phyloP scores from a whole-genome alignment of 495 filamentous ascomycete species.

The Hypoxylon lienhwacheense region DNA sequence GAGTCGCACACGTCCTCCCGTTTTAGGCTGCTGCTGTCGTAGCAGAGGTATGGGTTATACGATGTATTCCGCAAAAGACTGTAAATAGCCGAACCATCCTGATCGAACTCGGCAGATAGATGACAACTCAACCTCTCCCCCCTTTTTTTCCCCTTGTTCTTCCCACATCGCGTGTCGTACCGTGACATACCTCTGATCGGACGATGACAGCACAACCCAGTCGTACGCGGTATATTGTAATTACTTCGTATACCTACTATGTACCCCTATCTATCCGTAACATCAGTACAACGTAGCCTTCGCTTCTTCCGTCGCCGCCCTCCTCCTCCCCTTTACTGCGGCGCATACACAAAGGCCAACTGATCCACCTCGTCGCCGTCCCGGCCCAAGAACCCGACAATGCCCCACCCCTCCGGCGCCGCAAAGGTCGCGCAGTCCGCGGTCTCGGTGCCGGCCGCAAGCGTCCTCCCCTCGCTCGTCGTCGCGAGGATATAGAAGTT shows the following conservation, averaged over 20 bases:
- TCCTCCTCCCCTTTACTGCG: too few relatives aligned
- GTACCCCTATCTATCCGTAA: too few relatives aligned
- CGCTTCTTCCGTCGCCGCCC: too few relatives aligned
- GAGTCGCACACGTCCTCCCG: neutral
- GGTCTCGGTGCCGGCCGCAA: slow-evolving; percentile 54
- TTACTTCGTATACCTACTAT: too few relatives aligned
- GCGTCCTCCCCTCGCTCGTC: slow-evolving; percentile 53
- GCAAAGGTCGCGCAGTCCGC: slow-evolving; percentile 51
- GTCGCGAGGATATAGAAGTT: slow-evolving; percentile 61
- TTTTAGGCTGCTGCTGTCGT: slow-evolving; percentile 30
- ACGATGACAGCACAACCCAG: too few relatives aligned
- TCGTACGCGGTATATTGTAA: too few relatives aligned
- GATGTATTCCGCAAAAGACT: too few relatives aligned
- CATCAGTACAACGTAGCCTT: too few relatives aligned
- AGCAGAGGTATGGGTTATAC: too few relatives aligned
- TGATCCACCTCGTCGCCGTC: slow-evolving; percentile 62
- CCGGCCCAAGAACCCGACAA: slow-evolving; percentile 62
- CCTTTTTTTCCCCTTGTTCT: too few relatives aligned
- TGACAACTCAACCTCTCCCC: neutral
- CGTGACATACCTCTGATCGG: too few relatives aligned
- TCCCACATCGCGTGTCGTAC: too few relatives aligned
- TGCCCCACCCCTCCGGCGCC: slow-evolving; percentile 57
- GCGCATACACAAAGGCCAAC: slow-evolving; percentile 58
- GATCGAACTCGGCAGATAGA: slow-evolving; percentile 9
- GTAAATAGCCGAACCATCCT: slow-evolving; percentile 14